Evolutionary conservation across 2,329 filamentous ascomycete species (phyloP).

Genomic region (Trichophyton verrucosum): DNA sequence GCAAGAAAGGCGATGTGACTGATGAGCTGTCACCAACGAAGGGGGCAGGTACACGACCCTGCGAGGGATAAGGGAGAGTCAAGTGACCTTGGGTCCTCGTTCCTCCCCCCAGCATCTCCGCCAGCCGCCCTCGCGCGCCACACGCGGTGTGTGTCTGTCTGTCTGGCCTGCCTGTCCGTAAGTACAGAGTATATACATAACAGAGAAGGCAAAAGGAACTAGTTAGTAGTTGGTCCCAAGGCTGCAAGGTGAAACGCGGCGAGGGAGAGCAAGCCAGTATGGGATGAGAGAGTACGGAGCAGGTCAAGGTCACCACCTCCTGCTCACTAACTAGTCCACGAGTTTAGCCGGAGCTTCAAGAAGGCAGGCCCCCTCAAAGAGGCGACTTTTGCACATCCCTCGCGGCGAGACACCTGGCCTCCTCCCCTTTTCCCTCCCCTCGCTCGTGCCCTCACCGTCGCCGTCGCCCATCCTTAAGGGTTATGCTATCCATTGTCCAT

Average conservation of each 20-base stretch:
- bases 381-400: background rate
- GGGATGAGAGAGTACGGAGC: no score
- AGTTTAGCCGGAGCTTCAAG: background rate
- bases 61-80: background rate
- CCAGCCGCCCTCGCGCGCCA: background rate
- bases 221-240: no score
- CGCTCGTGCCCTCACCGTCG: no score
- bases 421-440: background rate
- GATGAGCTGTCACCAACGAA: slow-evolving; percentile 2
- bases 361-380: no score
- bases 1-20: background rate
- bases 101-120: background rate
- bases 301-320: background rate
- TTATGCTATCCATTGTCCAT: background rate
- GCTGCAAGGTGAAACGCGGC: background rate
- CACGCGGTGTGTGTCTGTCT: background rate
- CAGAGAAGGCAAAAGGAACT: no score
- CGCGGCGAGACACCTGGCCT: background rate
- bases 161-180: no score
- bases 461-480: background rate
- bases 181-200: no score
- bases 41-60: background rate
- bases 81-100: background rate
- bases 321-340: background rate
- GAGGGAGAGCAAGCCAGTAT: background rate